phyloP scores from a whole-genome alignment of 2,329 filamentous ascomycete species.

The Rhynchosporium graminicola region DNA sequence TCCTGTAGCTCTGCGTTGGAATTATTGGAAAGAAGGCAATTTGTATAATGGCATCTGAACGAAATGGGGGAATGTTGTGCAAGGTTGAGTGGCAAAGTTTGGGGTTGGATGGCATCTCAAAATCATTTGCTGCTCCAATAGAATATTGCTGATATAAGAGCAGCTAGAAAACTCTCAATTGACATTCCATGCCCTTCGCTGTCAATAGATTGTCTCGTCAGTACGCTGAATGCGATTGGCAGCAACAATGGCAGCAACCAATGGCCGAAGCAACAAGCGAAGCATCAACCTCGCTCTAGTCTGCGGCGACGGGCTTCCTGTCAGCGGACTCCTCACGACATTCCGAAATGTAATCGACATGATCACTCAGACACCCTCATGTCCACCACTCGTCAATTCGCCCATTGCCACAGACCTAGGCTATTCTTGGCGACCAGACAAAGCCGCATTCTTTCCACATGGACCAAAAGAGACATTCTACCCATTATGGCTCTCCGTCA shows the following conservation, averaged over 20 bases:
- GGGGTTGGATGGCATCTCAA: no score
- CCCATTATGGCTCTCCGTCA: conserved; percentile 4
- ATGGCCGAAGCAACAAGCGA: background rate
- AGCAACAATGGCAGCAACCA: background rate
- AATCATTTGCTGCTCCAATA: no score
- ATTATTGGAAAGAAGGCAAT: background rate
- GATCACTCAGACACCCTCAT: conserved; percentile 2
- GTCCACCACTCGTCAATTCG: conserved; percentile 1
- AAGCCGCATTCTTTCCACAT: background rate
- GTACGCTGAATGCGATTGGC: no score
- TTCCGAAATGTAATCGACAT: conserved; percentile 10
- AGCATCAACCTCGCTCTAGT: conserved; percentile 10
- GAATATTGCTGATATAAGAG: no score
- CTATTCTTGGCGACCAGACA: conserved; percentile 15
- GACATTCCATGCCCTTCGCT: background rate
- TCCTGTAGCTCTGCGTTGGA: background rate
- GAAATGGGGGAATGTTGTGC: no score
- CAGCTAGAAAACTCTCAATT: background rate
- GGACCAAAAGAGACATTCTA: conserved; percentile 11
- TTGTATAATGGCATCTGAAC: background rate
- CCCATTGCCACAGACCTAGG: conserved; percentile 9
- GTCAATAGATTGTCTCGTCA: no score
- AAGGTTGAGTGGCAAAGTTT: no score
- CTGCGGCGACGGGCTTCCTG: conserved; percentile 3
- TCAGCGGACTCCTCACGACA: conserved; percentile 11